Evolutionary conservation across 768 basidiomycete species (phyloP).

Genomic region (Calocera cornea): DNA sequence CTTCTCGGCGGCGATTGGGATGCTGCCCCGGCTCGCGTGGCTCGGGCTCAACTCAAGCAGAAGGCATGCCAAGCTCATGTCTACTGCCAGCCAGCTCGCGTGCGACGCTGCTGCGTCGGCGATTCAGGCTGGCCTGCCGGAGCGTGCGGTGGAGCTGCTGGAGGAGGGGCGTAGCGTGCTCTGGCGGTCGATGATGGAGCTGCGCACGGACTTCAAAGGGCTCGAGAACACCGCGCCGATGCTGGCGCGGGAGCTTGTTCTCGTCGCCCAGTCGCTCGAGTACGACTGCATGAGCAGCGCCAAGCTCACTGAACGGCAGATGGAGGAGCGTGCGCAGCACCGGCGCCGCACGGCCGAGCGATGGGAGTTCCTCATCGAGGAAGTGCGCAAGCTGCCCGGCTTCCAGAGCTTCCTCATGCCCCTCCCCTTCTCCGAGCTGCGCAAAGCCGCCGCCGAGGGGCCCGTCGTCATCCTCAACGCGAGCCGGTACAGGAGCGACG

Average conservation of each 20-base stretch:
- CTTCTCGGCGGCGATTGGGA: neutral
- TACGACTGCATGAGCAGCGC: neutral
- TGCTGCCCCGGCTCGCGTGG: neutral
- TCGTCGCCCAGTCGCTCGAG: conserved; percentile 1
- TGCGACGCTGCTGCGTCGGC: neutral
- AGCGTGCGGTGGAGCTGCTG: conserved; percentile 18
- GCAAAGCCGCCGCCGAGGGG: conserved; percentile 21
- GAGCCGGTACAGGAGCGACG: conserved; percentile 12
- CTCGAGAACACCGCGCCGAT: conserved; percentile 10
- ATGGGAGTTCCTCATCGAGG: conserved; percentile 14
- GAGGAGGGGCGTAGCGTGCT: conserved; percentile 19
- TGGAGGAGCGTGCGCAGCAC: neutral
- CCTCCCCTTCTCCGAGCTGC: conserved; percentile 19
- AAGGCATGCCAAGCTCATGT: neutral
- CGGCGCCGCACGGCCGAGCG: conserved; percentile 9
- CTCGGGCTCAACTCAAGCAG: neutral
- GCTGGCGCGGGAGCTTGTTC: conserved; percentile 6
- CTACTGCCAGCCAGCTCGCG: neutral
- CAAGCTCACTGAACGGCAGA: neutral
- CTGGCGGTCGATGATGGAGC: conserved; percentile 17
- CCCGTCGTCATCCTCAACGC: conserved; percentile 23
- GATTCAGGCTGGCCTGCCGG: neutral
- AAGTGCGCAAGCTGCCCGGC: conserved; percentile 23
- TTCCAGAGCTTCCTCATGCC: conserved; percentile 25
- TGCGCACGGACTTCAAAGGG: conserved; percentile 15